A percentile compares a stretch with the other conserved stretches of the same genome.
phyloP scores from a whole-genome alignment of 2,329 filamentous ascomycete genomes.

The Falciphora oryzae region DNA sequence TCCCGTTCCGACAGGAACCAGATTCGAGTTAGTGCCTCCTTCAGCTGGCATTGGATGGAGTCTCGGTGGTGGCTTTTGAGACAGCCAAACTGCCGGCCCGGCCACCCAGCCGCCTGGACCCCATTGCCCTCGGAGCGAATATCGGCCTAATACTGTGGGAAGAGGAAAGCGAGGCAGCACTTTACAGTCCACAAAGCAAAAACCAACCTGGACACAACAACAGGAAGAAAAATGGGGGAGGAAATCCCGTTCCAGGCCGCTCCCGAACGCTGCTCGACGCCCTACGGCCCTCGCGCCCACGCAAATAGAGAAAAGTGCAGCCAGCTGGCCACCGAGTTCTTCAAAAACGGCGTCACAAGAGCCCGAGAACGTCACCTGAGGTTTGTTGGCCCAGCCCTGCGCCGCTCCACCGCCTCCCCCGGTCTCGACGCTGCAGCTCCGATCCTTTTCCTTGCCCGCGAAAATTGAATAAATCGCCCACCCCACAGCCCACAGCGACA shows the following conservation, averaged over 20 bases:
- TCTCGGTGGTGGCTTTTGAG: not conserved
- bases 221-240: not conserved
- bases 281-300: conserved; percentile 1
- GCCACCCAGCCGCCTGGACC: too few species aligned
- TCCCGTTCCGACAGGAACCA: not conserved
- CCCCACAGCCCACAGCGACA: not conserved
- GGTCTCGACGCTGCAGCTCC: not conserved
- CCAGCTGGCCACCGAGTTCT: conserved; percentile 58
- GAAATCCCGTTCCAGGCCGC: not conserved
- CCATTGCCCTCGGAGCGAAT: not conserved
- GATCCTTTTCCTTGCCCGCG: not conserved
- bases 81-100: not conserved
- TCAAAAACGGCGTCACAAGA: conserved; percentile 72
- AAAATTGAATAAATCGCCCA: not conserved
- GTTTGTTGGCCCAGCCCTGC: conserved; percentile 34
- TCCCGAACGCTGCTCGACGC: not conserved
- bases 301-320: conserved; percentile 20
- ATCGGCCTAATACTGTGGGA: not conserved
- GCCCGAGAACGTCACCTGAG: conserved; percentile 68
- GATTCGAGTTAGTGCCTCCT: not conserved
- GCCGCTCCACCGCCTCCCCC: not conserved
- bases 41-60: not conserved
- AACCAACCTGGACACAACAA: too few species aligned
- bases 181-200: not conserved
- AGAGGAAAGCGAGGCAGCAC: not conserved